These are phyloP conservation scores for Neonectria ditissima DNA, from an alignment of 2,329 filamentous ascomycete species.

Conservation along the genomic window DNA sequence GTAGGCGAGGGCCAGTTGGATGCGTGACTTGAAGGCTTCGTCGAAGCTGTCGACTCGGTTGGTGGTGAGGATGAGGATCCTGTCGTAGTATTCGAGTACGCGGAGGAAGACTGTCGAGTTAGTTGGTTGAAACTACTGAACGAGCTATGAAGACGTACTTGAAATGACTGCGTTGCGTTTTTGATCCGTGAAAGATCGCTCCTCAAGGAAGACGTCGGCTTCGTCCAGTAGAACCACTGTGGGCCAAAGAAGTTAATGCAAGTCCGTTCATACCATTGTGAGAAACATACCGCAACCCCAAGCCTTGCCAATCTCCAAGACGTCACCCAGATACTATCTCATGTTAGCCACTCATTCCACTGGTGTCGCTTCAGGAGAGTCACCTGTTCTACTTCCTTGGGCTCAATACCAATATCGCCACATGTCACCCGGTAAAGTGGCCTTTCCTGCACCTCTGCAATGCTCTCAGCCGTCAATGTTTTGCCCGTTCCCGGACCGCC, in stretches of 20 bases:
- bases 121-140: background rate
- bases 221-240: conserved; percentile 20
- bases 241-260: background rate
- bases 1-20: conserved; percentile 49
- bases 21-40: conserved; percentile 56
- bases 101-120: conserved; percentile 53
- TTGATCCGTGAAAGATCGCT: conserved; percentile 18
- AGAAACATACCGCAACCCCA: conserved; percentile 30
- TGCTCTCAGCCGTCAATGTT: conserved; percentile 34
- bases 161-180: conserved; percentile 27
- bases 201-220: conserved; percentile 28
- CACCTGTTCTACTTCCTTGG: conserved; percentile 29
- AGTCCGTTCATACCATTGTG: too few relatives aligned
- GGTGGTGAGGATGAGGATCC: conserved; percentile 59
- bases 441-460: conserved; percentile 32
- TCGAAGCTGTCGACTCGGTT: conserved; percentile 60
- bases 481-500: conserved; percentile 21
- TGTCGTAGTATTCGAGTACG: conserved; percentile 55
- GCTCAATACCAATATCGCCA: conserved; percentile 36
- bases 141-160: background rate
- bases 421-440: conserved; percentile 34
- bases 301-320: conserved; percentile 26
- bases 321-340: conserved; percentile 29
- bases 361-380: background rate
- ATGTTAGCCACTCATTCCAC: background rate